Evolutionary conservation across 805 yeast genomes (phyloP), one percentile per base, ranked within the genome.

Genomic region (Lachancea lanzarotensis): DNA sequence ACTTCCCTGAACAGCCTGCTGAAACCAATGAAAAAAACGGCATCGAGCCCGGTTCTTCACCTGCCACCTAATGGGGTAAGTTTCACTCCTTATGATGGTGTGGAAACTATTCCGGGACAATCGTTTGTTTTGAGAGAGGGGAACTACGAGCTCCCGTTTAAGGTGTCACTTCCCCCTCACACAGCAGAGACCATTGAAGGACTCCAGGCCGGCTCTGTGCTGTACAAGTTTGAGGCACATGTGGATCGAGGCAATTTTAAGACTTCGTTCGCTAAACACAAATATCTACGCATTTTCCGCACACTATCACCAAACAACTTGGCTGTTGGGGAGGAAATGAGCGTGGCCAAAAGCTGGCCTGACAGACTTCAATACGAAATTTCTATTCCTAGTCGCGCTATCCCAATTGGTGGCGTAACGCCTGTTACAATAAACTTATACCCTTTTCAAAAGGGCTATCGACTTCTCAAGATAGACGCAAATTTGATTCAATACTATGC

Each of bases 301-400:
- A 90, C 97, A 0, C 68, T 90, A 45, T 79, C 95, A 3, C 73
- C 86, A 2, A 96, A 90, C 62, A 76, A 89, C 15, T 73, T 86
- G 27, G 56, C 69, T 4, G 47, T 62, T 35, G 63, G 60, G 19
- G 96, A 90, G 60, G 87, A 96, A 1, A 82, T 89, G 50, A 85
- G 91, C 0, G 90, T 90, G 31, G 95, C 88, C 46, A 89, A 88
- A 59, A 84, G 89, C 3, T 87, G 96, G 95, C 91, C 95, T 1
- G 71, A 78, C 42, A 88, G 87, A 60, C 81, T 91, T 35, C 96
- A 90, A 62, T 90, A 91, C 63, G 80, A 87, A 13, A 78, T 91
- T 45, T 81, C 83, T 45, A 80, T 88, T 2, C 96, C 97, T 0
- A 75, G 89, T 18, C 79, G 83, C 52, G 95, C 96, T 0, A 79